phyloP scores from a whole-genome alignment of 2,329 filamentous ascomycete species.

The Ramularia endophylla region DNA sequence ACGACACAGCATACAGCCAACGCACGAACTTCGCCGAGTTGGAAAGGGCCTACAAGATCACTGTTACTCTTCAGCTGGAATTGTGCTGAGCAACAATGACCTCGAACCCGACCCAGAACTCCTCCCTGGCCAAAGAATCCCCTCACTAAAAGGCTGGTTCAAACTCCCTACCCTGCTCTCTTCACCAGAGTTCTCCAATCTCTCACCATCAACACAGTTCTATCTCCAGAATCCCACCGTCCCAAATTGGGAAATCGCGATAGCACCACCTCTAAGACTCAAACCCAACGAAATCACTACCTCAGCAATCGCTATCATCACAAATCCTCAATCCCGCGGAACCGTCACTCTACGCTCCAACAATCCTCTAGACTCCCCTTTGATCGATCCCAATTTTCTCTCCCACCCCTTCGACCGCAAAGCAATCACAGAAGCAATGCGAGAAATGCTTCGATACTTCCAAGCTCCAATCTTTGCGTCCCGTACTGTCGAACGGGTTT shows the following conservation, averaged over 20 bases:
- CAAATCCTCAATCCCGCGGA: constrained; percentile 49
- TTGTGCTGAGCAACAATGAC: constrained; percentile 12
- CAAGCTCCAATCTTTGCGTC: constrained; percentile 3
- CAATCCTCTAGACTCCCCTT: constrained; percentile 57
- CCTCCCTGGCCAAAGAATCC: constrained; percentile 32
- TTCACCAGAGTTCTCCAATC: constrained; percentile 45
- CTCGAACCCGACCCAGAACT: constrained; percentile 11
- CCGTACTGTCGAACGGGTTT: constrained; percentile 1
- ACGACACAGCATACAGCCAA: constrained; percentile 48
- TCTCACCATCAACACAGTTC: constrained; percentile 40
- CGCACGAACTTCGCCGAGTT: constrained; percentile 53
- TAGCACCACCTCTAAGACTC: constrained; percentile 37
- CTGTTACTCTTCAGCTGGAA: constrained; percentile 44
- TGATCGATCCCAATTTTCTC: constrained; percentile 50
- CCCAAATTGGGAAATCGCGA: constrained; percentile 52
- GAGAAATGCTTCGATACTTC: constrained; percentile 14
- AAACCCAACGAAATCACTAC: constrained; percentile 45
- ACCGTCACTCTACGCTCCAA: constrained; percentile 55
- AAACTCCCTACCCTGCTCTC: constrained; percentile 30
- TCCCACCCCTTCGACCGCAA: constrained; percentile 50
- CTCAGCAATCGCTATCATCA: constrained; percentile 49
- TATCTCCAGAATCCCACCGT: constrained; percentile 47
- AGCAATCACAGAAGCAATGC: constrained; percentile 44
- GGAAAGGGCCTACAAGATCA: constrained; percentile 58
- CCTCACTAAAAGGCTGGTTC: constrained; percentile 23